Evolutionary conservation across 768 basidiomycete species (phyloP), one percentile per base, ranked within the genome.

Genomic region (Lyophyllum decastes): DNA sequence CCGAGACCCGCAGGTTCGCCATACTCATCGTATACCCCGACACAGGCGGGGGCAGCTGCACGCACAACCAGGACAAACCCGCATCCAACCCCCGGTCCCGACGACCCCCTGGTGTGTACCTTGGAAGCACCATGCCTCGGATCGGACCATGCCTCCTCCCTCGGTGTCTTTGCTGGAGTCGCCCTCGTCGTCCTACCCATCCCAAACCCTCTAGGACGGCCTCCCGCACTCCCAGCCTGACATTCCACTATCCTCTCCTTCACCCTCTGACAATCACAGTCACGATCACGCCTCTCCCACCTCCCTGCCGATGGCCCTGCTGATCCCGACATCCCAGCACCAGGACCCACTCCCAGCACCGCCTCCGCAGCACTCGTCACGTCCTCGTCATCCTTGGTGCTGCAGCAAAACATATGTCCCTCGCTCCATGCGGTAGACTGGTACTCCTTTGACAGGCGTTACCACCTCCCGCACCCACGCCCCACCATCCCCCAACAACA

Each of bases 381-480:
- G 1, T 81, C 81, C 4, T 82, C 82, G 44, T 83, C 77, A 34
- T 82, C 82, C 62, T 77, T 81, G 11, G 85, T 89, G 59, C 85
- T 88, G 67, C 92, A 95, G 94, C 94, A 95, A 68, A 95, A 98
- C 55, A 95, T 79, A 70, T 98, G 95, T 0, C 96, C 95, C 65
- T 95, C 94, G 61, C 90, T 90, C 95, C 95, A 98, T 0, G 95
- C 96, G 16, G 88, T 91, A 63, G 91, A 94, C 77, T 97, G 95
- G 68, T 95, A 98, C 64, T 95, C 92, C 72, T 98, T 98, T 27
- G n/a, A 33, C 43, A 14, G 45, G 72, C 70, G 57, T 54, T 24
- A 66, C 69, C 46, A 44, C 66, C 35, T 54, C 47, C 35, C 40
- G n/a, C n/a, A n/a, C n/a, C n/a, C n/a, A n/a, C n/a, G n/a, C 58